Evolutionary conservation across 768 basidiomycete genomes (phyloP), one percentile per base, ranked within the genome.

Genomic region (Butyriboletus loyo): DNA sequence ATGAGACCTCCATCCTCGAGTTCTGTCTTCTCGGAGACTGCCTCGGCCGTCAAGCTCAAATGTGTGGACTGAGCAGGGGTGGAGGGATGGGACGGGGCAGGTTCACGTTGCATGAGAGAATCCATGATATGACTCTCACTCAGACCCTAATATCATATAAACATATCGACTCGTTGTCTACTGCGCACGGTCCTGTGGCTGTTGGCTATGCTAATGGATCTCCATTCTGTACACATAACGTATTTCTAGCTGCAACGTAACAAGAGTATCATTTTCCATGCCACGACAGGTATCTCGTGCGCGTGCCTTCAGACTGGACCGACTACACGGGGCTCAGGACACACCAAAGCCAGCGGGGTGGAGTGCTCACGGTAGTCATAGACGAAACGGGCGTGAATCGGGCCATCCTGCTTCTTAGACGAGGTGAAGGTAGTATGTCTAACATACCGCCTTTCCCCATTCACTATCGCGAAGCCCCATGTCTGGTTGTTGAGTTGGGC

Each of bases 401-500:
- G 60, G 7, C 57, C 56, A 14, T 80, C 78, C 58, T 85, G 78
- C 10, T 73, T 80, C 30, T 72, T 62, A 5, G 85, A 79, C 1
- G 85, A 85, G 6, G 77, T 81, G 66, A 89, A 89, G 55, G 77
- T 75, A 55, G 87, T 68, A 58, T 78, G 82, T 50, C 86, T 75
- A 5, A 76, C 73, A 58, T 88, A 83, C 53, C 84, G 73, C 59
- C 83, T 79, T 62, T 81, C 80, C 25, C 75, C 82, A 14, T 85
- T 70, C 57, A 85, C 70, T 5, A 74, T 73, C 59, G 85, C 75
- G 21, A 89, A 76, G 22, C 86, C 87, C 87, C 87, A 89, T 3
- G 68, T 69, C 77, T 77, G 38, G 13, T 37, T 39, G 34, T 24
- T 9, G 25, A 30, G 17, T 46, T 39, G 11, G 27, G 28, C 6